Conservation (phyloP, 139 green algal species). For the Micromonas commoda region DNA sequence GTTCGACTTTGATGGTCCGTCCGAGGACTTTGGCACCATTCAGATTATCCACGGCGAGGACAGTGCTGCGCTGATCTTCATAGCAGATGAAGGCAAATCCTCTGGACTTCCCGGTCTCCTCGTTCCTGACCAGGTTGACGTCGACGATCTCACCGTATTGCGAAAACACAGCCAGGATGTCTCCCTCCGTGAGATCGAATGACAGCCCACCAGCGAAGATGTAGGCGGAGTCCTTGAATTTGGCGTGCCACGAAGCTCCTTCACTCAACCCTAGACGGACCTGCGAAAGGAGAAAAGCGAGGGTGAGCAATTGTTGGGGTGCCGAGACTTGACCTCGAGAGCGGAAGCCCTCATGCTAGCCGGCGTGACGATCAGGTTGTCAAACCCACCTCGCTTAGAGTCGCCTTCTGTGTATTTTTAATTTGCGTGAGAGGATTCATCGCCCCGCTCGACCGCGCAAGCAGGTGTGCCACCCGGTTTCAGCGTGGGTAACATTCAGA, state of each 20-base stretch:
- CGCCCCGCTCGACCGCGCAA: no score
- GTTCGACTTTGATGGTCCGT: conserved; percentile 81
- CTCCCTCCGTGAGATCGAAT: conserved; percentile 81
- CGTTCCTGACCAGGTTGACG: conserved; percentile 73
- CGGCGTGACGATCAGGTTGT: no score
- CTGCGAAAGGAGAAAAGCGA: conserved; percentile 1
- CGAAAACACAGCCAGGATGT: conserved; percentile 71
- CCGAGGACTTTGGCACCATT: conserved; percentile 75
- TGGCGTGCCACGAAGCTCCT: conserved; percentile 84
- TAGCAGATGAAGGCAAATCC: conserved; percentile 95
- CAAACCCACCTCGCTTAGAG: background rate
- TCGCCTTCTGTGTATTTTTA: conserved; percentile 65
- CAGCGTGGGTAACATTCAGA: background rate
- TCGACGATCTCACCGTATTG: conserved; percentile 97
- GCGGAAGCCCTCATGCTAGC: no score
- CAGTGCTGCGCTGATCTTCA: conserved; percentile 93
- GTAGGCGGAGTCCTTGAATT: conserved; percentile 90
- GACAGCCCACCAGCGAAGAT: conserved; percentile 77
- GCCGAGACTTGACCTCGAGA: background rate
- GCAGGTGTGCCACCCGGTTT: background rate
- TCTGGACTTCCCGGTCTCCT: conserved; percentile 61
- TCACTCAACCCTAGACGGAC: conserved; percentile 64
- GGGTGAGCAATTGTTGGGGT: background rate
- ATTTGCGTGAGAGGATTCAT: conserved; percentile 91
- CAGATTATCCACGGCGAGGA: conserved; percentile 96